These are phyloP conservation scores for Colletotrichum tabaci DNA, from an alignment of 2,329 filamentous ascomycete genomes.

Conservation along the genomic window DNA sequence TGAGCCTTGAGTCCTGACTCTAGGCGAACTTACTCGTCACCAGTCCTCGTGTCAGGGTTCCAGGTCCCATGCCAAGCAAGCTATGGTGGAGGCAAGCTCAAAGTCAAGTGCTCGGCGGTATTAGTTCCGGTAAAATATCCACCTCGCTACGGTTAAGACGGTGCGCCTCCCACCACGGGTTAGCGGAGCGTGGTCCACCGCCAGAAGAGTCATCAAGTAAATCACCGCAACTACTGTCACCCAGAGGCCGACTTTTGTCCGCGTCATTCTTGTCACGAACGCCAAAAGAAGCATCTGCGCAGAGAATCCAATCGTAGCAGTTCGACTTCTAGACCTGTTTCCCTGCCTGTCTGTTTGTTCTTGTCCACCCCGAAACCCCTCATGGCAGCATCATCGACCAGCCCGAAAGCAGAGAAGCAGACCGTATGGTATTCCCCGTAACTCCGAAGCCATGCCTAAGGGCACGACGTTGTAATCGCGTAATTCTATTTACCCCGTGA, in stretches of 20 bases:
- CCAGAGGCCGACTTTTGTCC: neutral
- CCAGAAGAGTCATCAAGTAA: conserved; percentile 13
- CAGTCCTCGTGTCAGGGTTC: conserved; percentile 25
- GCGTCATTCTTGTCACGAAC: neutral
- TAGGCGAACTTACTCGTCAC: conserved; percentile 34
- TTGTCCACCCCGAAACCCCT: conserved; percentile 5
- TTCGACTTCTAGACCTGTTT: neutral
- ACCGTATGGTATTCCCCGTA: conserved; percentile 40
- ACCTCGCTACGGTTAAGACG: conserved; percentile 22
- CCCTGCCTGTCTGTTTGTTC: conserved; percentile 3
- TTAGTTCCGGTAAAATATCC: conserved; percentile 27
- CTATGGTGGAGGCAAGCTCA: conserved; percentile 35
- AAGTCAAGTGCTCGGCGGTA: conserved; percentile 9
- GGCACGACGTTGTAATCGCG: conserved; percentile 28
- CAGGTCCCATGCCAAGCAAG: conserved; percentile 35
- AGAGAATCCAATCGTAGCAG: neutral
- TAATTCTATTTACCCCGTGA: conserved; percentile 12
- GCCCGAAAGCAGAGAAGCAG: conserved; percentile 40
- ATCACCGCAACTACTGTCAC: too few relatives aligned
- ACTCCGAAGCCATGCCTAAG: conserved; percentile 35
- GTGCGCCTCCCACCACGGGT: conserved; percentile 18
- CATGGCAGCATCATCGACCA: conserved; percentile 24
- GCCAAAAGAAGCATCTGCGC: neutral
- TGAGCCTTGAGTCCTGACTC: conserved; percentile 7
- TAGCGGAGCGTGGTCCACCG: conserved; percentile 2